Conservation (phyloP, 192 early-diverging fungal species). For the Oehlia diaphana region DNA sequence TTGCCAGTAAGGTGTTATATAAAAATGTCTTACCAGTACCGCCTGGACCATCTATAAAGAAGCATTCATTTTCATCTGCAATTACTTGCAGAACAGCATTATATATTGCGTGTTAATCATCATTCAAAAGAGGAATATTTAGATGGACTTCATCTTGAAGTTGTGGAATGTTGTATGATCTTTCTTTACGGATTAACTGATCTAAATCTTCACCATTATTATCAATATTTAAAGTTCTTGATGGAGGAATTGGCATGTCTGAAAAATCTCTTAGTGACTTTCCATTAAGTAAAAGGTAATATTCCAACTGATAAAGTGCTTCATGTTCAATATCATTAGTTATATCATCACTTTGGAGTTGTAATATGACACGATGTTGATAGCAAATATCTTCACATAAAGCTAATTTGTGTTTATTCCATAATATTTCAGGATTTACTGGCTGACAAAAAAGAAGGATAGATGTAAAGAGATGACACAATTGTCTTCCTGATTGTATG, state of each 20-base stretch:
- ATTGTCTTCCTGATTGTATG: background rate
- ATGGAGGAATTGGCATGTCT: slow-evolving; percentile 16
- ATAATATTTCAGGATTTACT: background rate
- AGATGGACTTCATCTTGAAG: background rate
- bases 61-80: background rate
- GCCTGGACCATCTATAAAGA: slow-evolving; percentile 38
- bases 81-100: slow-evolving; percentile 17
- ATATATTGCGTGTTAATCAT: slow-evolving; percentile 6
- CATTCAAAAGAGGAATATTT: background rate
- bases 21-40: slow-evolving; percentile 34
- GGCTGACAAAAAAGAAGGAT: background rate
- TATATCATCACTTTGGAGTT: background rate
- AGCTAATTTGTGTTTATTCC: background rate
- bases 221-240: background rate
- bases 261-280: slow-evolving; percentile 20
- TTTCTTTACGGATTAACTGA: background rate
- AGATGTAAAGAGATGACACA: background rate
- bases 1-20: slow-evolving; percentile 16
- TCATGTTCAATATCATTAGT: background rate
- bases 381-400: slow-evolving; percentile 25
- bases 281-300: slow-evolving; percentile 19
- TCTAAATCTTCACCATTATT: background rate
- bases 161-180: too few relatives aligned
- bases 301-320: slow-evolving; percentile 4
- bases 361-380: background rate